Percentiles rank a stretch among this genome's conserved stretches.
Evolutionary conservation across 257 asterid genomes (phyloP).

Genomic region (Knoxia roxburghii): DNA sequence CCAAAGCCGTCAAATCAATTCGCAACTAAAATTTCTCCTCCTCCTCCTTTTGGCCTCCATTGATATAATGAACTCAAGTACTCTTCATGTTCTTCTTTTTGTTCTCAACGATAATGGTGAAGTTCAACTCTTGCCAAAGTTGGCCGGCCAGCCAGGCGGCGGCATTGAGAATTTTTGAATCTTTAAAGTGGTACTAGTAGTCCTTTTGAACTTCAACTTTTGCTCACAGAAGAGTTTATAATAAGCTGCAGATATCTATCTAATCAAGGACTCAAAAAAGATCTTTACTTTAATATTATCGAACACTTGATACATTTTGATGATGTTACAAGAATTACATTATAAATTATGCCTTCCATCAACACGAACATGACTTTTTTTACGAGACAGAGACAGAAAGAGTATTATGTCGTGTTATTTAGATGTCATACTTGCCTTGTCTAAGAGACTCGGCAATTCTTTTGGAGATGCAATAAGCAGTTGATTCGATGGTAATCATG

Average conservation of each 20-base stretch:
- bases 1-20: constrained; percentile 78
- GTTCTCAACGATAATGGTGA: constrained; percentile 5
- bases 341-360: too few relatives aligned
- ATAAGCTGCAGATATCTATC: neutral
- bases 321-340: too few relatives aligned
- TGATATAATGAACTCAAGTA: neutral
- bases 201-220: neutral
- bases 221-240: neutral
- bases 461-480: constrained; percentile 68
- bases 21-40: constrained; percentile 19
- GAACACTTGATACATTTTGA: too few relatives aligned
- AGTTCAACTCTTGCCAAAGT: neutral
- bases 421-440: constrained; percentile 16
- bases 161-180: neutral
- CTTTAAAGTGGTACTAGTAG: neutral
- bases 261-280: too few relatives aligned
- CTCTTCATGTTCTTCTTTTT: neutral
- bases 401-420: neutral
- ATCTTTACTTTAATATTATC: too few relatives aligned
- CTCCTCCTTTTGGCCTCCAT: neutral
- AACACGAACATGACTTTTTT: too few relatives aligned
- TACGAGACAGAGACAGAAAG: too few relatives aligned
- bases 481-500: constrained; percentile 78
- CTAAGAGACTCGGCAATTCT: constrained; percentile 42
- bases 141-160: too few relatives aligned